Evolutionary conservation across 768 basidiomycete species (phyloP), one percentile per base, ranked within the genome.

Genomic region (Gymnopilus dilepis): DNA sequence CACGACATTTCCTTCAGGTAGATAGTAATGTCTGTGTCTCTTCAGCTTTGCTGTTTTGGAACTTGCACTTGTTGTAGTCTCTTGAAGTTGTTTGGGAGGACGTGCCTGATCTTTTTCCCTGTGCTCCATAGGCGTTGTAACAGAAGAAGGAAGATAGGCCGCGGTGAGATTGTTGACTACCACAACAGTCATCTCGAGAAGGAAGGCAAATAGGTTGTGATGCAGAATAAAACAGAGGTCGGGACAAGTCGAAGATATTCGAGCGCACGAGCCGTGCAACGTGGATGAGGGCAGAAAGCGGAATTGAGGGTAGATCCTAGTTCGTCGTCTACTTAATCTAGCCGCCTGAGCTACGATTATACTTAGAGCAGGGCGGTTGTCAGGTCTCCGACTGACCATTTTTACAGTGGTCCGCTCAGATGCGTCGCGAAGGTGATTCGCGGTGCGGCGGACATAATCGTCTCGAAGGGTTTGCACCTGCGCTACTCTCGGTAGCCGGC

Each of bases 1-100:
- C 2, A 76, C 71, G 33, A 74, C 67, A 56, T 76, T 71, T 38
- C 75, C 75, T 12, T 73, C 70, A 12, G 61, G 64, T 56, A 74
- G 61, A 55, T 75, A 76, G 60, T 72, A 76, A 9, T 65, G 55
- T 38, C 67, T 71, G 52, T 77, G 76, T 41, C 65, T 67, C 65
- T 62, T 68, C 31, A 60, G 28, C 52, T 58, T 60, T 13, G 38
- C 31, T 22, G 51, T 34, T 4, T 34, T 37, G 17, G 57, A 53
- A 45, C 30, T 37, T 24, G 43, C 56, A 58, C 57, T 65, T 24
- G 6, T 52, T 24, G 37, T 24, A 21, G 21, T 15, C n/a, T 30
- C 38, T 41, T 12, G n/a, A n/a, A n/a, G n/a, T n/a, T n/a, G 13
- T 19, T 52, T 37, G 21, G 28, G 37, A 34, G 33, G 22, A 15